phyloP scores from a whole-genome alignment of 2,329 filamentous ascomycete species.

The Alternaria sp. region DNA sequence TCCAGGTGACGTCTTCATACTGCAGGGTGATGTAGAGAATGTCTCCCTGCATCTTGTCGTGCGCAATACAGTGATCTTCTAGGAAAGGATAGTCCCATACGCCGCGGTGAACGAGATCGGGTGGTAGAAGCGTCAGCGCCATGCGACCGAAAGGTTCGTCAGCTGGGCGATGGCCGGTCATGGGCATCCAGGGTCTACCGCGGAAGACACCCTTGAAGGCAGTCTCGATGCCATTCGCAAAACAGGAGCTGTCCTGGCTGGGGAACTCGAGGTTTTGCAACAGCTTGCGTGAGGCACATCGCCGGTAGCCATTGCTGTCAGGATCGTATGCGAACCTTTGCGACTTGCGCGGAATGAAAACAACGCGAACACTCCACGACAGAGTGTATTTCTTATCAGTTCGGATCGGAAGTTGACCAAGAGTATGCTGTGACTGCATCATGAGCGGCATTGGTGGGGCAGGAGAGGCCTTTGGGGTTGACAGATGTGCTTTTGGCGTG shows the following conservation, averaged over 20 bases:
- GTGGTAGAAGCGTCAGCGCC: conserved; percentile 46
- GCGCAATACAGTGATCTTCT: conserved; percentile 52
- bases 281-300: conserved; percentile 51
- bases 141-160: conserved; percentile 52
- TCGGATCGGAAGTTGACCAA: conserved; percentile 48
- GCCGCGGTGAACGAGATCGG: conserved; percentile 43
- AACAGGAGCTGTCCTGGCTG: conserved; percentile 49
- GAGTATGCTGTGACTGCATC: conserved; percentile 38
- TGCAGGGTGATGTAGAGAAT: conserved; percentile 52
- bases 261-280: conserved; percentile 50
- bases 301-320: conserved; percentile 49
- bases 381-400: conserved; percentile 49
- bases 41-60: conserved; percentile 54
- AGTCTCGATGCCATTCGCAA: conserved; percentile 47
- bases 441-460: conserved; percentile 40
- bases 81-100: conserved; percentile 53
- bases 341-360: conserved; percentile 49
- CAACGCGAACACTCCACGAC: conserved; percentile 49
- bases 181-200: conserved; percentile 52
- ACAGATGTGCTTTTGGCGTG: conserved; percentile 35
- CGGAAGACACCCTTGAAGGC: conserved; percentile 48
- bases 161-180: conserved; percentile 49
- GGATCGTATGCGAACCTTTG: conserved; percentile 50
- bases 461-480: conserved; percentile 36
- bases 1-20: conserved; percentile 52